Evolutionary conservation across 2,329 filamentous ascomycete species (phyloP), one percentile per base, ranked within the genome.

Genomic region (Xylariaceae sp.): DNA sequence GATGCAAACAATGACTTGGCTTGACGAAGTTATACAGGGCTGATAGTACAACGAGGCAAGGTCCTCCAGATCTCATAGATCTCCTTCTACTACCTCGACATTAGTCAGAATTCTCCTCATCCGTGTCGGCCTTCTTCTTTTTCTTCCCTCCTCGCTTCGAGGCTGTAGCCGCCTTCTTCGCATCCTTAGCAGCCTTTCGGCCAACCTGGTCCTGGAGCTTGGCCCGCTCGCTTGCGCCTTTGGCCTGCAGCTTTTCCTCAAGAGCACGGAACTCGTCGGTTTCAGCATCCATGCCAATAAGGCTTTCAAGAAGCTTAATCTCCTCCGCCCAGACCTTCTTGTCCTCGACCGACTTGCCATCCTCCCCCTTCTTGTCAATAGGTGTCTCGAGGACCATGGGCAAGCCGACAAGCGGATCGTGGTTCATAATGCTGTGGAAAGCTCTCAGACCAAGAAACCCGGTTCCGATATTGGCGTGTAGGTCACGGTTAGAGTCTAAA

Each of bases 341-440:
- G 67, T 96, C 90, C 63, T 95, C 87, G 35, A 84, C 68, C 27
- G 77, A 76, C 67, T 85, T 85, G 39, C 86, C 86, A 56, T 85
- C 76, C 42, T 76, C 71, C 15, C 80, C 83, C 41, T 82, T 81
- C 35, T 78, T 77, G 54, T 95, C 89, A 55, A 94, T 92, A 6
- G 94, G 94, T n/a, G 94, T 99, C 74, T 99, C 94, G 7, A 99
- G 79, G 2, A 99, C 85, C 82, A 99, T 90, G 4, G 94, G 94
- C 61, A 96, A 70, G 22, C 82, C 82, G 58, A 87, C 80, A 52
- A 97, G 87, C 1, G 82, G 75, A 22, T 78, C 74, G 62, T 90
- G 83, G 67, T 97, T 97, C 76, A 97, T 86, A 52, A 99, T 73
- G 64, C 85, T 89, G 71, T 96, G 89, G 68, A 99, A 99, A 2